Evolutionary conservation across 805 yeast species (phyloP), one percentile per base, ranked within the genome.

Genomic region (Priceomyces castillae): DNA sequence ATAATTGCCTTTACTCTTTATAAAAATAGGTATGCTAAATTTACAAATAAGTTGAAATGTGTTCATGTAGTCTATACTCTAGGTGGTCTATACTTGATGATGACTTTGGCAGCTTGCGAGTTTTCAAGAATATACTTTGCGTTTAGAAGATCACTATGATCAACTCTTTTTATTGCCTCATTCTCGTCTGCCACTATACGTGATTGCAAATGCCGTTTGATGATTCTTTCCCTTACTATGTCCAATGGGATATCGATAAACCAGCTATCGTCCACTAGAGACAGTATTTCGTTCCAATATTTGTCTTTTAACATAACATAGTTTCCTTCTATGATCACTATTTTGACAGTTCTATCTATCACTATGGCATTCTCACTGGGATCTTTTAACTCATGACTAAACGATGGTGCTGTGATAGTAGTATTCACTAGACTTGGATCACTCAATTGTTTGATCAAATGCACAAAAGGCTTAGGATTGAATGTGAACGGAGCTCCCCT

Each of bases 401-500:
- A 89, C 20, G 86, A 81, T 0, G 96, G 95, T 7, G 79, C 70
- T 17, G 48, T 47, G 4, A 82, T 67, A 15, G 64, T 56, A 1
- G 74, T 73, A 22, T 37, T 38, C 3, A 17, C 26, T n/a, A 25
- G 15, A 3, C 30, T 18, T 26, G 47, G 54, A 41, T 46, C 46
- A 18, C 44, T 50, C 31, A 64, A 43, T 26, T 47, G 40, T 31
- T 46, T 41, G 3, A 65, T 54, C 28, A 61, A 48, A 2, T 47
- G 52, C 17, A 69, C 49, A 40, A 70, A 60, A 14, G 46, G 39
- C 49, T 51, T 15, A 61, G 85, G 77, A 56, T 90, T 90, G 65
- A 90, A 92, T 0, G 97, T 90, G 52, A 73, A 78, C 1, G 96
- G 95, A 0, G 96, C 84, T 0, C 97, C 97, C 39, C 97, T 73